Base-by-base conservation (phyloP, 176 grass and related monocot genomes). In the Bonia amplexicaulis region DNA sequence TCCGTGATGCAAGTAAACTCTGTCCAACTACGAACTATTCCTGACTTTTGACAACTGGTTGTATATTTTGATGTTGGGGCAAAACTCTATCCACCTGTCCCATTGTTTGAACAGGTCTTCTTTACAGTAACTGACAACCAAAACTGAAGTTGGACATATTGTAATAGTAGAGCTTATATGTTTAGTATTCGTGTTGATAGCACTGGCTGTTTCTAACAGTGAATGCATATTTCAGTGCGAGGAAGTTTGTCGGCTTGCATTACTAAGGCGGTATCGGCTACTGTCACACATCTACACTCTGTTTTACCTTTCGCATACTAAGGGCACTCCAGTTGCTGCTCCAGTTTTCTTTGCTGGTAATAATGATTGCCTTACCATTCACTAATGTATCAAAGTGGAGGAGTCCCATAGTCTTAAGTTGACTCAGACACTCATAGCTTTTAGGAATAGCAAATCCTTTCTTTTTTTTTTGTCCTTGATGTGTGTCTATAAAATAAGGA, bases 331-430 rank as follows among this genome's bases (percentile, higher is more conserved):
- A 20, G 93, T 95, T 90, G 91, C 89, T 71, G 69, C 83, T 90
- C 96, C 93, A 73, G 78, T 90, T 76, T 95, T 93, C 82, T 98
- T 98, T 90, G 85, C 87, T 83, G 96, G 96, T 98, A 95, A 83
- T 69, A 16, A 73, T 79, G 39, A 22, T 58, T 81, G 71, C 73
- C 17, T 31, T 80, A 45, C 33, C 68, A 7, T 82, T 60, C 5
- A 59, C 42, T 73, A 35, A 35, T 47, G 39, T 57, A 72, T 52
- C 42, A 46, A 65, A 66, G 78, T n/a, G 31, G 20, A 2, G 41
- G 20, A 58, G 51, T 58, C 27, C 69, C 13, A 62, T 52, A 22
- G 68, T 58, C 47, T 65, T 37, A 90, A 65, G 79, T 75, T 86
- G 7, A 22, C 73, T 73, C 10, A 67, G 49, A 58, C 72, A 42